Evolutionary conservation across 768 basidiomycete species (phyloP), one percentile per base, ranked within the genome.

Genomic region (Panaeolus cyanescens): DNA sequence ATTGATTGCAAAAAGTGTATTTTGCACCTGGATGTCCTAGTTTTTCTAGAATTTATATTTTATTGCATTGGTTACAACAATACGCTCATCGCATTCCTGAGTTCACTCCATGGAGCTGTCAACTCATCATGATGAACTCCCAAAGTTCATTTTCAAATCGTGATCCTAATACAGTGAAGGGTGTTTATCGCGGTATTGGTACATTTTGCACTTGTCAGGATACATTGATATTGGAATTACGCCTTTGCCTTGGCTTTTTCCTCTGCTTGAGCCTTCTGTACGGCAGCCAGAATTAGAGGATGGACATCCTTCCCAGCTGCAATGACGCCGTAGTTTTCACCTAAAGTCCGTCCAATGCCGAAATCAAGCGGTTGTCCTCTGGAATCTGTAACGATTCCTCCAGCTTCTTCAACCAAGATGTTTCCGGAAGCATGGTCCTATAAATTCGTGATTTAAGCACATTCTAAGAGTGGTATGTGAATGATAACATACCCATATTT

Each of bases 391-490:
- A 98, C 85, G n/a, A 90, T 64, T 0, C 96, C 96, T 0, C 95
- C 96, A 0, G 95, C 92, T 73, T 98, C 96, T 64, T 87, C 83
- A 13, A 99, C 85, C 5, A 99, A 82, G 13, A 99, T 70, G 1
- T 85, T 79, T 0, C 97, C 96, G 0, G 93, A 85, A 0, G 96
- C 95, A 70, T 98, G 97, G 68, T 98, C 96, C 91, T 94, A 58
- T n/a, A 25, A 58, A 22, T 28, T 12, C 9, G 56, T 57, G 20
- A 60, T 30, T 34, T 25, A 34, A 57, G 32, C 8, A 58, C 10
- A 30, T 6, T 25, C n/a, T 34, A 6, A 40, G 9, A n/a, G n/a
- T n/a, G n/a, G 19, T 36, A 54, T 42, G 50, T 30, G 32, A 55
- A 32, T 4, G n/a, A 13, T 28, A 56, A 68, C 83, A 54, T 62